Evolutionary conservation across 306 rosid genomes (phyloP).

Genomic region (Astragalus membranaceus): DNA sequence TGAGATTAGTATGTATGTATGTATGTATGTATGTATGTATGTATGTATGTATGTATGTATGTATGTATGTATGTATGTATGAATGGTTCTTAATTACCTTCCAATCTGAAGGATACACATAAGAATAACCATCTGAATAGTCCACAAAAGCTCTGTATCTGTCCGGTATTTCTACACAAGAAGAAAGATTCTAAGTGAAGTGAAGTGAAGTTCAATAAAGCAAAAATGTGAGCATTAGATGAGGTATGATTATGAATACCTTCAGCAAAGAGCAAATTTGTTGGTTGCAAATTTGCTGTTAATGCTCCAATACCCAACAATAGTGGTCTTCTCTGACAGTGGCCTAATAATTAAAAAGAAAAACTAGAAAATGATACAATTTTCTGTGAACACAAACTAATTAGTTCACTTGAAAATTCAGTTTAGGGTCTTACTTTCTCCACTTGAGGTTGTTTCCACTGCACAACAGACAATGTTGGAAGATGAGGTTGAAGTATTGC

Average conservation of each 20-base stretch:
- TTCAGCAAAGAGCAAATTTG: slow-evolving; percentile 60
- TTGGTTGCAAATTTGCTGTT: slow-evolving; percentile 42
- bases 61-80: not conserved
- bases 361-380: not conserved
- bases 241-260: slow-evolving; percentile 34
- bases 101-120: slow-evolving; percentile 86
- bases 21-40: not conserved
- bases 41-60: not conserved
- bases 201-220: not conserved
- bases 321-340: slow-evolving; percentile 63
- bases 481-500: slow-evolving; percentile 35
- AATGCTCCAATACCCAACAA: slow-evolving; percentile 72
- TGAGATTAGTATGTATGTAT: not conserved
- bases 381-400: not conserved
- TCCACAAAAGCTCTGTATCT: slow-evolving; percentile 77
- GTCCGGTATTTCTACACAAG: slow-evolving; percentile 50
- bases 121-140: slow-evolving; percentile 75
- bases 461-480: slow-evolving; percentile 33
- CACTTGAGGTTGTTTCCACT: slow-evolving; percentile 35
- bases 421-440: slow-evolving; percentile 41
- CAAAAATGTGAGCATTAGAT: not conserved
- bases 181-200: not conserved
- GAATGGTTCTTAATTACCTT: slow-evolving; percentile 45
- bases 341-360: slow-evolving; percentile 35
- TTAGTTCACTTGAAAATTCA: not conserved